Conservation (phyloP, 1,284 basidiomycete species). For the Puccinia brachypodii region DNA sequence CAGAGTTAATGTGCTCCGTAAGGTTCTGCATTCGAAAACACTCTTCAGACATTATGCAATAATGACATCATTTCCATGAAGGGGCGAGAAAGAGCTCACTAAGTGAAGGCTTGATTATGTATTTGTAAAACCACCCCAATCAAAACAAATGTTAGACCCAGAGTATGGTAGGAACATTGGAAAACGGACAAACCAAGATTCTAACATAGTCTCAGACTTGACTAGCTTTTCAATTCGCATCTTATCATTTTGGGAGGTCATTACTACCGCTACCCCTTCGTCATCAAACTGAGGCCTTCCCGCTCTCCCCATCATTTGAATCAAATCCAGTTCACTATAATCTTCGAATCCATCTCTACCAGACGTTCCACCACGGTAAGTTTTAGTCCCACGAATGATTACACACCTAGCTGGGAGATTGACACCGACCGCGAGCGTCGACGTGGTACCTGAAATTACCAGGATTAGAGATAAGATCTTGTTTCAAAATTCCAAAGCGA, state of each 20-base stretch:
- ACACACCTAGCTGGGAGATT: constrained; percentile 49
- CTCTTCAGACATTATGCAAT: not conserved
- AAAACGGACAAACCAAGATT: constrained; percentile 44
- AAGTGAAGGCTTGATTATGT: constrained; percentile 26
- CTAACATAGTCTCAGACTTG: constrained; percentile 39
- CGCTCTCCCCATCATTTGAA: constrained; percentile 50
- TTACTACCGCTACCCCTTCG: constrained; percentile 46
- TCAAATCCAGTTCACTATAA: constrained; percentile 49
- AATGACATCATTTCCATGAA: not conserved
- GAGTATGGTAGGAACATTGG: not conserved
- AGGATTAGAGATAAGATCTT: not conserved
- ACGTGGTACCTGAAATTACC: constrained; percentile 26
- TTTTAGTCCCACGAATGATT: constrained; percentile 48
- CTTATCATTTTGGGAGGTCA: constrained; percentile 48
- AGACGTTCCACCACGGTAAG: constrained; percentile 33
- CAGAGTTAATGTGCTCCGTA: constrained; percentile 85
- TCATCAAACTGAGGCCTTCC: constrained; percentile 48
- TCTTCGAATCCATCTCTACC: constrained; percentile 45
- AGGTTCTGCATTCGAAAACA: constrained; percentile 63
- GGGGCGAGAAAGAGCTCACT: not conserved
- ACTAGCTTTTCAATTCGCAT: constrained; percentile 44
- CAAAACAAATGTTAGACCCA: not conserved
- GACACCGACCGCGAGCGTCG: constrained; percentile 49
- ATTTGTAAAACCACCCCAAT: not conserved
- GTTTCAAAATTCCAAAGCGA: not conserved